A percentile compares a stretch with the other conserved stretches of the same genome.
phyloP scores from a whole-genome alignment of 495 filamentous ascomycete genomes.

The Stereocaulon alpinum region DNA sequence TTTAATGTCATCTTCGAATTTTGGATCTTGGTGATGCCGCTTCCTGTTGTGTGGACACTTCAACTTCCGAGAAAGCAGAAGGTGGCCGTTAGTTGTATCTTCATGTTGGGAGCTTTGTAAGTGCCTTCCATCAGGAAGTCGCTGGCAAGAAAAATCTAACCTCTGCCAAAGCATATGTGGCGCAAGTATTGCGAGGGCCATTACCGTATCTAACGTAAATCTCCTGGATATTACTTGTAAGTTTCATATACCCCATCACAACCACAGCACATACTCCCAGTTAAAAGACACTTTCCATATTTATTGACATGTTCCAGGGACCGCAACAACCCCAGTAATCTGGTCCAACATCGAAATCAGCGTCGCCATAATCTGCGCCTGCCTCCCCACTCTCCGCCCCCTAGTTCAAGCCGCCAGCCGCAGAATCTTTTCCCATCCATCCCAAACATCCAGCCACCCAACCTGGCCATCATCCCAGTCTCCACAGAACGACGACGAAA shows the following conservation, averaged over 20 bases:
- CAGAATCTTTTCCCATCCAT: neutral
- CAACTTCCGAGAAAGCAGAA: slow-evolving; percentile 1
- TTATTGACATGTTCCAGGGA: neutral
- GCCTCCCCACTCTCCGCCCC: slow-evolving; percentile 1
- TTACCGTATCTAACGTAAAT: neutral
- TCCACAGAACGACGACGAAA: neutral
- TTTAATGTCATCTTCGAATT: slow-evolving; percentile 3
- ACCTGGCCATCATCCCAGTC: no score
- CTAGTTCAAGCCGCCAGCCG: neutral
- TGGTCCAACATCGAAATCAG: neutral
- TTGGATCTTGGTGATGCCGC: slow-evolving; percentile 5
- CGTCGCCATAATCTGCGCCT: slow-evolving; percentile 2
- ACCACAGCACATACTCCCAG: neutral
- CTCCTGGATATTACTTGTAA: neutral
- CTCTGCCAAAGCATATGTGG: neutral
- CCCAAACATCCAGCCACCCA: neutral
- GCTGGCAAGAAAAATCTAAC: neutral
- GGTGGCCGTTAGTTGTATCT: slow-evolving; percentile 1
- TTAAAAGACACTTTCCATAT: neutral
- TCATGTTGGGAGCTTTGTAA: slow-evolving; percentile 3
- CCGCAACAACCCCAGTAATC: neutral
- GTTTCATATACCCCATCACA: neutral
- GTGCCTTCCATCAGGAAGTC: neutral
- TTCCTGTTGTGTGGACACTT: slow-evolving; percentile 6
- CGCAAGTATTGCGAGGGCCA: slow-evolving; percentile 8